These are phyloP conservation scores for Dendrobium chrysotoxum DNA, from an alignment of 106 monocot genomes.

Conservation along the genomic window DNA sequence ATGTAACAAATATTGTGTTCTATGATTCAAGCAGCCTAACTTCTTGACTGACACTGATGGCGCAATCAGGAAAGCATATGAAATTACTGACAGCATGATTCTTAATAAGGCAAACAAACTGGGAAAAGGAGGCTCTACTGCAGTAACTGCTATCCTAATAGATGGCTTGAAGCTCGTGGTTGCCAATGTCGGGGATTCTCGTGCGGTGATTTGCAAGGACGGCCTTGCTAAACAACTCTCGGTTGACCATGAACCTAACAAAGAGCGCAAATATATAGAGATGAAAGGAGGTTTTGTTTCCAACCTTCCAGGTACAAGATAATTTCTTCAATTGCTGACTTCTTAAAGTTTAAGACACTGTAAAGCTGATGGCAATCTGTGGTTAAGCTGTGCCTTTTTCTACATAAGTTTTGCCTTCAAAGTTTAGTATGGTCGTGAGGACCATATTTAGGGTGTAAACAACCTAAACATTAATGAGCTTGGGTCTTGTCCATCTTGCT, in stretches of 20 bases:
- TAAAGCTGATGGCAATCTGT: too few relatives aligned
- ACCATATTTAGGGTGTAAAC: too few relatives aligned
- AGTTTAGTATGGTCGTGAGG: background rate
- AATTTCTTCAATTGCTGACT: background rate
- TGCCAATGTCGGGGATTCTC: constrained; percentile 95
- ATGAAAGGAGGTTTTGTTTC: constrained; percentile 93
- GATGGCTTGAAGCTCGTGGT: constrained; percentile 75
- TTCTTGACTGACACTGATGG: constrained; percentile 60
- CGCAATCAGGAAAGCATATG: constrained; percentile 84
- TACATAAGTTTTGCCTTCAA: background rate
- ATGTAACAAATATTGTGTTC: constrained; percentile 1
- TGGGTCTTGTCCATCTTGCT: too few relatives aligned
- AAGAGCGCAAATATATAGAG: constrained; percentile 55
- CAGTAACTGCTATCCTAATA: constrained; percentile 88
- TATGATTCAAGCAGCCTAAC: constrained; percentile 46
- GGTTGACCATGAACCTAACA: constrained; percentile 89
- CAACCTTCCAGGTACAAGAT: constrained; percentile 70
- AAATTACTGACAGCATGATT: constrained; percentile 64
- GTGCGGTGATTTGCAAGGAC: constrained; percentile 78
- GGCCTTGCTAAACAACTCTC: constrained; percentile 80
- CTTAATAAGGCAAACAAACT: constrained; percentile 62
- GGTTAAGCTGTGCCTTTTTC: too few relatives aligned
- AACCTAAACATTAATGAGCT: too few relatives aligned
- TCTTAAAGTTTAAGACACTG: background rate
- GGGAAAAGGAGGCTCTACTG: constrained; percentile 94